Conservation (phyloP, 352 stramenopile genomes). For the Globisporangium paddicum region DNA sequence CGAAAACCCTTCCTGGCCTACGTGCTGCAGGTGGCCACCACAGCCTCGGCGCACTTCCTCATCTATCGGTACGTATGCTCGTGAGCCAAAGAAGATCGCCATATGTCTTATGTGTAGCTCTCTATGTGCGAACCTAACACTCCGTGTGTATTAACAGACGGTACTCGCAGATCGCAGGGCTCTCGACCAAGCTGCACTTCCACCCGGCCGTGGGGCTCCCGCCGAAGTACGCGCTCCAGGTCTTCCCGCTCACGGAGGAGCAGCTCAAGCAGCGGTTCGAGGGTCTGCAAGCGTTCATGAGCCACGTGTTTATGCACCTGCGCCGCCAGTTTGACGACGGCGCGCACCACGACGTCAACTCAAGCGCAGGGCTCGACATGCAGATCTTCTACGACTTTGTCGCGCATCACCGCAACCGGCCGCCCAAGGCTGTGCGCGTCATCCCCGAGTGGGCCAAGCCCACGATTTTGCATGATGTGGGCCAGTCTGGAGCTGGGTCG, state of each 20-base stretch:
- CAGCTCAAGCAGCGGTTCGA: constrained; percentile 71
- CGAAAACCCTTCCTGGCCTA: constrained; percentile 64
- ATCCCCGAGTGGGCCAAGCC: constrained; percentile 64
- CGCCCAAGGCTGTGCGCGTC: constrained; percentile 36
- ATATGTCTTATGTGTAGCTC: neutral
- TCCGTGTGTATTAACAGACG: constrained; percentile 18
- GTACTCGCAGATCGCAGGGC: constrained; percentile 67
- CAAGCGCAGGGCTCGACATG: constrained; percentile 66
- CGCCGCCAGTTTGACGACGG: constrained; percentile 39
- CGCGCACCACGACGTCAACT: constrained; percentile 56
- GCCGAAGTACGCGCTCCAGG: constrained; percentile 77
- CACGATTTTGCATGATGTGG: constrained; percentile 17
- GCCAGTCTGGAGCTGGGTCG: neutral
- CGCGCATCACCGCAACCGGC: constrained; percentile 55
- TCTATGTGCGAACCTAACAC: neutral
- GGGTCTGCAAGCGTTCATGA: constrained; percentile 50
- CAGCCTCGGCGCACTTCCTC: constrained; percentile 41
- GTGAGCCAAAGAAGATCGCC: neutral
- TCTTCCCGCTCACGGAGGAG: constrained; percentile 58
- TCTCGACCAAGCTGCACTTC: constrained; percentile 64
- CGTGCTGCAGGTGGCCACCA: constrained; percentile 57
- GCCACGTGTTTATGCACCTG: constrained; percentile 43
- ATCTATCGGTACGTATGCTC: constrained; percentile 43
- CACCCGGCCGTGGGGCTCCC: constrained; percentile 61
- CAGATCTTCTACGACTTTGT: constrained; percentile 83